Percentiles rank a stretch among this genome's conserved stretches.
phyloP scores from a whole-genome alignment of 768 basidiomycete species.

The Paxillus rubicundulus region DNA sequence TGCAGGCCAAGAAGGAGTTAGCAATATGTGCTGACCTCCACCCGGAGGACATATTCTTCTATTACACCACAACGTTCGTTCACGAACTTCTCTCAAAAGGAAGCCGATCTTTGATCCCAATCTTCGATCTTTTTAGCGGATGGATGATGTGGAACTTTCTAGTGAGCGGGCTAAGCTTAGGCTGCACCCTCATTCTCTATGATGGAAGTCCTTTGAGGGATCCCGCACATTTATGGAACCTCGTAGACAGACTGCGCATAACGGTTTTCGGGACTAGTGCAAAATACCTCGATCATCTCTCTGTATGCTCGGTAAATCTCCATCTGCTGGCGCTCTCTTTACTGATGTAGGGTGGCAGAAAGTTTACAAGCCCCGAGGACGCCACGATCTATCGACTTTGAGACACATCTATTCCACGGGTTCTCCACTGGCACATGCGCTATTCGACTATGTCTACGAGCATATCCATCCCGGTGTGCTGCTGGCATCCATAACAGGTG shows the following conservation, averaged over 20 bases:
- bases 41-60: constrained; percentile 73
- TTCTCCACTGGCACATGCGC: constrained; percentile 64
- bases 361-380: constrained; percentile 61
- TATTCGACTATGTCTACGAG: constrained; percentile 76
- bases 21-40: constrained; percentile 63
- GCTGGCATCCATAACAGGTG: constrained; percentile 75
- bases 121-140: constrained; percentile 43
- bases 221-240: constrained; percentile 62
- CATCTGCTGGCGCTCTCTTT: neutral
- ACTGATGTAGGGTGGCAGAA: constrained; percentile 43
- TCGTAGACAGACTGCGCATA: constrained; percentile 66
- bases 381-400: constrained; percentile 57
- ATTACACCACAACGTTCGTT: constrained; percentile 76
- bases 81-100: neutral
- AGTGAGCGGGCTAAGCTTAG: constrained; percentile 58
- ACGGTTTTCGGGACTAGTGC: constrained; percentile 83
- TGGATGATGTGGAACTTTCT: constrained; percentile 96
- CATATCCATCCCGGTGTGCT: constrained; percentile 61
- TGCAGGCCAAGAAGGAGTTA: constrained; percentile 72
- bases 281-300: constrained; percentile 77
- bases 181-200: constrained; percentile 73
- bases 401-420: constrained; percentile 81
- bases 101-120: neutral
- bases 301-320: constrained; percentile 40
- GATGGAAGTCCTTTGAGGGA: constrained; percentile 78